Conservation (phyloP, 1,139 yeast species). For the Magnusiomyces ingens region DNA sequence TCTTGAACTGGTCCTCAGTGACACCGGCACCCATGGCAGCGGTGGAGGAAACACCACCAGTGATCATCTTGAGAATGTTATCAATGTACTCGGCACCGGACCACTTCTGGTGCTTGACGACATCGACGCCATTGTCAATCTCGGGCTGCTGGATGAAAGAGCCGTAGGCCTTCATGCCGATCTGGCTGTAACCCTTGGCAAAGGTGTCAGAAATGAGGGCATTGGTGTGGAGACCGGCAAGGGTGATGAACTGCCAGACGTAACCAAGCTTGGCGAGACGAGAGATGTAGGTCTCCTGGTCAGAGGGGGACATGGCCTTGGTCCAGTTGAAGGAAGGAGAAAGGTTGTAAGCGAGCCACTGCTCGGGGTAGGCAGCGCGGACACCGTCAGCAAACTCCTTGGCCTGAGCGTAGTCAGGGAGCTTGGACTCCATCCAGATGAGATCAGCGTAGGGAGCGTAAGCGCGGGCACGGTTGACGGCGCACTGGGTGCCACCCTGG, state of each 20-base stretch:
- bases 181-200: constrained; percentile 66
- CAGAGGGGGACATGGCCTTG: constrained; percentile 79
- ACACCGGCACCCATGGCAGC: constrained; percentile 99
- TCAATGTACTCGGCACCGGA: constrained; percentile 98
- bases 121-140: constrained; percentile 86
- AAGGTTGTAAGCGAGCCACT: constrained; percentile 94
- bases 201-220: constrained; percentile 88
- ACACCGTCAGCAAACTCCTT: constrained; percentile 93
- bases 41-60: constrained; percentile 93
- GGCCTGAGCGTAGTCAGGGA: constrained; percentile 91
- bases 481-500: constrained; percentile 95
- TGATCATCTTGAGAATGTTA: constrained; percentile 78
- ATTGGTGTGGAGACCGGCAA: constrained; percentile 95
- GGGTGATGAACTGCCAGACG: constrained; percentile 96
- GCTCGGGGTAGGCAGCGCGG: constrained; percentile 70
- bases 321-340: constrained; percentile 99
- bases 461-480: constrained; percentile 94
- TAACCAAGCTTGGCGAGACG: constrained; percentile 87
- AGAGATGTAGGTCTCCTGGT: constrained; percentile 85
- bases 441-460: constrained; percentile 93
- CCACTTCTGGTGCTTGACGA: constrained; percentile 98
- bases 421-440: constrained; percentile 98
- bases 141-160: constrained; percentile 80
- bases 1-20: constrained; percentile 90
- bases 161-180: constrained; percentile 96